Conservation (phyloP, 495 filamentous ascomycete genomes). For the Lasiosphaeria miniovina region DNA sequence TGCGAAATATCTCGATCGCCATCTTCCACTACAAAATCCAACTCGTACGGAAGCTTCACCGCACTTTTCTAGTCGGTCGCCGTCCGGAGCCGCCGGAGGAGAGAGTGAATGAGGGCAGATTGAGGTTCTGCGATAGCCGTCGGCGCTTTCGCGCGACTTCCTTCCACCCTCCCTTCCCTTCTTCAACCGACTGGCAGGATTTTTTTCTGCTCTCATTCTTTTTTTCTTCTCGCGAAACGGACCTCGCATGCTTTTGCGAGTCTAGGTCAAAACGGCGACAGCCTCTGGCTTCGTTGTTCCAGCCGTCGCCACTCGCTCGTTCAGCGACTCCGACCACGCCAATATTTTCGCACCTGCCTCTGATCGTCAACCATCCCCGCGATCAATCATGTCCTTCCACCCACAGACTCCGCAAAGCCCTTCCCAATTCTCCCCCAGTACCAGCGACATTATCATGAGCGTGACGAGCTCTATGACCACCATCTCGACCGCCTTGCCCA, state of each 20-base stretch:
- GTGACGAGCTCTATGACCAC: slow-evolving; percentile 44
- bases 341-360: slow-evolving; percentile 18
- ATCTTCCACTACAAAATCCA: slow-evolving; percentile 5
- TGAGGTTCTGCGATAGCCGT: slow-evolving; percentile 23
- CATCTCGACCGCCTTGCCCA: slow-evolving; percentile 45
- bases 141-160: slow-evolving; percentile 10
- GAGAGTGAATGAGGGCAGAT: slow-evolving; percentile 14
- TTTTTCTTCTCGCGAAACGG: slow-evolving; percentile 30
- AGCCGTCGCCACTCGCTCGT: slow-evolving; percentile 16
- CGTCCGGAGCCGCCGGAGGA: slow-evolving; percentile 19
- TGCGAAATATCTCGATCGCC: slow-evolving; percentile 13
- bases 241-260: slow-evolving; percentile 38
- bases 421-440: slow-evolving; percentile 49
- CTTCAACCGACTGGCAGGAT: slow-evolving; percentile 22
- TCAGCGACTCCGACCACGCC: slow-evolving; percentile 15
- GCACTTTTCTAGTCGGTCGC: slow-evolving; percentile 17
- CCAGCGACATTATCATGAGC: slow-evolving; percentile 43
- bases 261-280: neutral
- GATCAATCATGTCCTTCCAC: slow-evolving; percentile 52
- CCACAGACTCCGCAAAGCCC: slow-evolving; percentile 60
- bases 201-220: slow-evolving; percentile 18
- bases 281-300: slow-evolving; percentile 21
- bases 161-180: neutral
- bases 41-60: slow-evolving; percentile 6
- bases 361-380: slow-evolving; percentile 13